Base-by-base conservation (phyloP, 2,329 filamentous ascomycete genomes). In the Penicillium sp. region DNA sequence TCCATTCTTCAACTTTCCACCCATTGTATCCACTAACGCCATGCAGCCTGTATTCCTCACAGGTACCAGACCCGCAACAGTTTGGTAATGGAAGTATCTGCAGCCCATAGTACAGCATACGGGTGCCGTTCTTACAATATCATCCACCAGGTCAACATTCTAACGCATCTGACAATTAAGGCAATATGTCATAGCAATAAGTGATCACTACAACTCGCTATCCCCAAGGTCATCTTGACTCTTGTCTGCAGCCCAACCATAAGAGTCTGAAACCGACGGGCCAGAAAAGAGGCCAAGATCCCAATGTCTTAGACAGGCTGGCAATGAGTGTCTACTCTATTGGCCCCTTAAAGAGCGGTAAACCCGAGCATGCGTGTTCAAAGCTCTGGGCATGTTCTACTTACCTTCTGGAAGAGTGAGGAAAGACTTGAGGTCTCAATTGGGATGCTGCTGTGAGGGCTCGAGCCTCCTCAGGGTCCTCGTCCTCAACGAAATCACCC, bases 231-330 rank as follows among this genome's bases (percentile, higher is more conserved):
- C 25, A 45, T 27, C 38, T 37, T 52, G 37, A 20, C 29, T 28
- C 42, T 27, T 20, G 44, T 33, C 44, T 42, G 15, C 37, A 29
- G 44, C 44, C 46, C 31, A 48, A 50, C 41, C 23, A 40, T 35
- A 25, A 42, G 39, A 49, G 46, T 44, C 53, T 48, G 49, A 53
- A 51, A 52, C 55, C 25, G 20, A 39, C 13, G 33, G 32, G n/a
- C 38, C 38, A 48, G 43, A 46, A 48, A 46, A 39, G 46, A 53
- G 25, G 55, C 38, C 47, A 41, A 46, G 44, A 45, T 52, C 45
- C 42, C 29, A 56, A 58, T 61, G 58, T 60, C 56, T 61, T 41
- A 60, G 55, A 61, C 57, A 60, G 27, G 18, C 29, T 41, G 10
- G 12, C 25, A 10, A 46, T 28, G 7, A n/a, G 9, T 38, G 28